Conservation (phyloP, 345 rosid genomes). For the Bruguiera sexangula region DNA sequence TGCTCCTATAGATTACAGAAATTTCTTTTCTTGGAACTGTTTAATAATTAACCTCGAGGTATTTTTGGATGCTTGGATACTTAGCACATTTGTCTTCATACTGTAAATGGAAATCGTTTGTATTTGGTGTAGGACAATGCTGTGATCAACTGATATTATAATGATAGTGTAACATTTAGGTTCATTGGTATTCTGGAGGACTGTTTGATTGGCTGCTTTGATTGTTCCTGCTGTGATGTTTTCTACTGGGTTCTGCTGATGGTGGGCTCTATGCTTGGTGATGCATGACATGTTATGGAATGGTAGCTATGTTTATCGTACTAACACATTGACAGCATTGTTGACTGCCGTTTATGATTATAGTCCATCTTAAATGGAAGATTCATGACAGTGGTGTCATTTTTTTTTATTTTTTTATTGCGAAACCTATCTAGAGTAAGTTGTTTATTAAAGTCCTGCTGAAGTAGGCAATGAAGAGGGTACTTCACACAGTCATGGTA, state of each 20-base stretch:
- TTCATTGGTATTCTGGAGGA: background rate
- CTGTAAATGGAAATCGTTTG: background rate
- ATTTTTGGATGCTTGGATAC: background rate
- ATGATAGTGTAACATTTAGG: background rate
- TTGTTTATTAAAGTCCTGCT: background rate
- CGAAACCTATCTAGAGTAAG: background rate
- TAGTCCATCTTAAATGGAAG: background rate
- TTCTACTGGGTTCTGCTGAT: background rate
- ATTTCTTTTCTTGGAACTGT: background rate
- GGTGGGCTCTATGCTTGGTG: background rate
- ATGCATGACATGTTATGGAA: background rate
- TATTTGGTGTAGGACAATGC: background rate
- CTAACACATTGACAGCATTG: background rate
- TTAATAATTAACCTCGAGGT: background rate
- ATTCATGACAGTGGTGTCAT: background rate
- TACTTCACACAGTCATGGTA: background rate
- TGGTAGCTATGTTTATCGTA: background rate
- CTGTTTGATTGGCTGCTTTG: background rate
- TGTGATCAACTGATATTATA: background rate
- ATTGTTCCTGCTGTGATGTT: background rate
- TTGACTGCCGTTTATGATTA: background rate
- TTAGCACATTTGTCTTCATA: background rate
- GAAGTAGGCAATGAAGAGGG: conserved; percentile 3
- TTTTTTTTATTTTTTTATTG: background rate
- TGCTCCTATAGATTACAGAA: no score